Evolutionary conservation across 2,329 filamentous ascomycete species (phyloP), one percentile per base, ranked within the genome.

Genomic region (Cladosporium phlei): DNA sequence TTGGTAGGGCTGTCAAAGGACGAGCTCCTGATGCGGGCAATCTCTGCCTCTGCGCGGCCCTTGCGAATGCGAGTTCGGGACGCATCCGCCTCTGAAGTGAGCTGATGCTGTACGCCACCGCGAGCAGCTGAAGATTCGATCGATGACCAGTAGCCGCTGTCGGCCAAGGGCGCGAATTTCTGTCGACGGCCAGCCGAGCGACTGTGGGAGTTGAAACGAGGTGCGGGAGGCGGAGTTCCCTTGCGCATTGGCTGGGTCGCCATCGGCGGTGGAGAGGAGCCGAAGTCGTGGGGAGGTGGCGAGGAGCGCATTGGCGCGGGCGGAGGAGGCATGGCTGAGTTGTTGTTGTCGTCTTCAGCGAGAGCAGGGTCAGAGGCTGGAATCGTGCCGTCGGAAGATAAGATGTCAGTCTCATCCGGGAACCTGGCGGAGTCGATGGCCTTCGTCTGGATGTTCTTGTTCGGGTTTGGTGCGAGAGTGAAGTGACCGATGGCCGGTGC

Each of bases 81-180:
- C 43, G 83, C 78, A 59, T 80, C 78, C 34, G 76, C 66, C 59
- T 94, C 89, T 0, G 88, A 91, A 3, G 84, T 88, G 33, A 88
- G 75, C 14, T 87, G 74, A 38, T 60, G 55, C n/a, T 56, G 52
- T n/a, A n/a, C n/a, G n/a, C 58, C 60, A 38, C 85, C 82, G 49
- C 91, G 80, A 64, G 88, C 78, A 11, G 78, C 88, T 0, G 93
- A 97, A 2, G 93, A 97, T 58, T 96, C 90, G 14, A 97, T 77
- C 0, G 90, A 96, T 1, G 93, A 97, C 64, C 95, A 95, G 67
- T 97, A 98, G 30, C 93, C 93, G 63, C 91, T 97, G 67, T 98
- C 93, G 60, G 86, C 88, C 73, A 94, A 84, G 10, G 85, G 84
- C 22, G 79, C 79, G 59, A 86, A 80, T 65, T 88, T 91, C 55